Evolutionary conservation across 371 early-diverging fungal species (phyloP).

Genomic region (Mucor piriformis): DNA sequence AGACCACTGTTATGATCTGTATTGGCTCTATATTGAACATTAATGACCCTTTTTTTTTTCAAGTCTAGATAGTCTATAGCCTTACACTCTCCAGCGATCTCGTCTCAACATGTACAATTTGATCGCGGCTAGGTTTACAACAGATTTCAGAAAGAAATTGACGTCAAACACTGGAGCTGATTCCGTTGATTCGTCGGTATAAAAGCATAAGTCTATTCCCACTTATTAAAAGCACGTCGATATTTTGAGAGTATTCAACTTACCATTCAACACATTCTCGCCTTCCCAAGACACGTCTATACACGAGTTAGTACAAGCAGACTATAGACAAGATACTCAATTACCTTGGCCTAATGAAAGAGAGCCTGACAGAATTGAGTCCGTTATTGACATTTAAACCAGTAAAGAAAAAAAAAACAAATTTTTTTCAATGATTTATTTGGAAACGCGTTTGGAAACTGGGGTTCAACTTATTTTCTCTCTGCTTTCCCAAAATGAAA

Average conservation of each 20-base stretch:
- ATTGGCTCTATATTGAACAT: not conserved
- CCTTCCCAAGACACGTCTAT: constrained; percentile 3
- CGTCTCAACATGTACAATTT: constrained; percentile 2
- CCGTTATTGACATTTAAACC: not conserved
- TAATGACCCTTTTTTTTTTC: not conserved
- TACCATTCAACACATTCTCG: not conserved
- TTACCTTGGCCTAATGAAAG: constrained; percentile 15
- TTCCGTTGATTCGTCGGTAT: not conserved
- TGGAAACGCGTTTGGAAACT: not conserved
- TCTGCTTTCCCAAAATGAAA: constrained; percentile 20
- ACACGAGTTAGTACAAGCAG: not conserved
- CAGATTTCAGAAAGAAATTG: not conserved
- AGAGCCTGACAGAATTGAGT: constrained; percentile 5
- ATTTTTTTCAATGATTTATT: too few relatives aligned
- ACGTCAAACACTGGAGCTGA: not conserved
- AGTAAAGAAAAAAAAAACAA: constrained; percentile 10
- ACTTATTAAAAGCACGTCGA: not conserved
- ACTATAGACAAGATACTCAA: not conserved
- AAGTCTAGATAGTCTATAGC: not conserved
- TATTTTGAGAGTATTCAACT: not conserved
- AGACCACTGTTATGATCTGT: not conserved
- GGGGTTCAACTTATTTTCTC: not conserved
- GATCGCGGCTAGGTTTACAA: constrained; percentile 3
- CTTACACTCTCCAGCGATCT: constrained; percentile 5
- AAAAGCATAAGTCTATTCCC: constrained; percentile 9